Percentiles rank a stretch among this genome's conserved stretches.
These are phyloP conservation scores for Suhomyces anneliseae DNA, from an alignment of 1,139 yeast genomes.

Conservation along the genomic window DNA sequence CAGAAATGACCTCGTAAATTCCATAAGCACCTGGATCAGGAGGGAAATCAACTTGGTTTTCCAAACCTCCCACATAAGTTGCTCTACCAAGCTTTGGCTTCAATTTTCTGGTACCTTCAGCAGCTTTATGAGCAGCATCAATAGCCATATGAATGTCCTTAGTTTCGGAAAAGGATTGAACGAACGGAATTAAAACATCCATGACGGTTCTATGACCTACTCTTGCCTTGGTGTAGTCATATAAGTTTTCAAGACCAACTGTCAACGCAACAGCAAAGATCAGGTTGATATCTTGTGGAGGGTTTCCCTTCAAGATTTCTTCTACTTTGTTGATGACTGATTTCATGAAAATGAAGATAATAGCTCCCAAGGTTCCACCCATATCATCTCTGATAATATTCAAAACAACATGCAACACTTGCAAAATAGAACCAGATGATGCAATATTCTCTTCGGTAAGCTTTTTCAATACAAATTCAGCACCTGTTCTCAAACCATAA, in stretches of 20 bases:
- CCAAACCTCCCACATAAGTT: background rate
- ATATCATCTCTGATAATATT: conserved; percentile 46
- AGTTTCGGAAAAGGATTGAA: conserved; percentile 26
- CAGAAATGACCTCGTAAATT: background rate
- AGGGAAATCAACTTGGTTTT: background rate
- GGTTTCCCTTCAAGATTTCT: conserved; percentile 16
- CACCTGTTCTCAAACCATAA: conserved; percentile 45
- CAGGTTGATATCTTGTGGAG: conserved; percentile 15
- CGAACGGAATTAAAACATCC: conserved; percentile 54
- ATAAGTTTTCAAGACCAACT: conserved; percentile 34
- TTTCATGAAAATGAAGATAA: conserved; percentile 46
- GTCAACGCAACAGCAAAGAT: conserved; percentile 31
- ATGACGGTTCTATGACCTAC: conserved; percentile 54
- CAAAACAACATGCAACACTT: conserved; percentile 36
- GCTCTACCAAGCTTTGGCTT: conserved; percentile 1
- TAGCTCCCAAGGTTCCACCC: conserved; percentile 59
- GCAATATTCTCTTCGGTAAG: conserved; percentile 30
- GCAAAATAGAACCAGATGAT: conserved; percentile 10
- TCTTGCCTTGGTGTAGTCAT: conserved; percentile 47
- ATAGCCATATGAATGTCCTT: conserved; percentile 15
- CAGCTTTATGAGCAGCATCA: background rate
- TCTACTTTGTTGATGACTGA: conserved; percentile 39
- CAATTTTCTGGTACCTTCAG: background rate
- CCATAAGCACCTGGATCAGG: conserved; percentile 1
- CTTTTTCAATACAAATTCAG: conserved; percentile 27